Evolutionary conservation across 2,329 filamentous ascomycete species (phyloP).

Genomic region (Colletotrichum sp.): DNA sequence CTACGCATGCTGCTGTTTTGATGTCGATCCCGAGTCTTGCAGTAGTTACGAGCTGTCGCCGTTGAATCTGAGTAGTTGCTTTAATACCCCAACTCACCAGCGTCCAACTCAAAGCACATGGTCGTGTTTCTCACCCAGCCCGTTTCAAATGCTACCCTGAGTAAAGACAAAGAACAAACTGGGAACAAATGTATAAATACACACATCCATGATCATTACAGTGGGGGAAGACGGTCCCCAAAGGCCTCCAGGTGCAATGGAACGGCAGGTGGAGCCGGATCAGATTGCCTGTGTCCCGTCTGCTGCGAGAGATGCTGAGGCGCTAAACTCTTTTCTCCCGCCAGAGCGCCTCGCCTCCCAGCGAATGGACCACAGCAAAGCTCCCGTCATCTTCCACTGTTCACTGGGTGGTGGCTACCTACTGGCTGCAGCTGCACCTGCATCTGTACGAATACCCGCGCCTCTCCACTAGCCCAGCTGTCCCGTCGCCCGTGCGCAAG

Average conservation of each 20-base stretch:
- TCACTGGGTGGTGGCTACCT: neutral
- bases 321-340: neutral
- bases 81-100: neutral
- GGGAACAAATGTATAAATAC: neutral
- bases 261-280: constrained; percentile 14
- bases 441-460: neutral
- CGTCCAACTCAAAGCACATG: neutral
- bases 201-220: neutral
- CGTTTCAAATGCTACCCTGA: neutral
- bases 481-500: neutral
- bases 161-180: neutral
- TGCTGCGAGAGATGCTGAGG: neutral
- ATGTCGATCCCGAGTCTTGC: neutral
- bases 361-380: neutral
- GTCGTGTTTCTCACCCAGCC: neutral
- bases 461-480: neutral
- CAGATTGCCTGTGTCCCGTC: neutral
- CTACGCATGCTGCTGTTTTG: neutral
- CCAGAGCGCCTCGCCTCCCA: neutral
- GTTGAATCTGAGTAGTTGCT: neutral
- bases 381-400: neutral
- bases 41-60: neutral
- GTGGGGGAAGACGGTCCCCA: neutral
- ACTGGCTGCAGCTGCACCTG: neutral
- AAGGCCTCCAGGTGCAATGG: neutral